Conservation (phyloP, 805 yeast genomes). For the Pichia californica region DNA sequence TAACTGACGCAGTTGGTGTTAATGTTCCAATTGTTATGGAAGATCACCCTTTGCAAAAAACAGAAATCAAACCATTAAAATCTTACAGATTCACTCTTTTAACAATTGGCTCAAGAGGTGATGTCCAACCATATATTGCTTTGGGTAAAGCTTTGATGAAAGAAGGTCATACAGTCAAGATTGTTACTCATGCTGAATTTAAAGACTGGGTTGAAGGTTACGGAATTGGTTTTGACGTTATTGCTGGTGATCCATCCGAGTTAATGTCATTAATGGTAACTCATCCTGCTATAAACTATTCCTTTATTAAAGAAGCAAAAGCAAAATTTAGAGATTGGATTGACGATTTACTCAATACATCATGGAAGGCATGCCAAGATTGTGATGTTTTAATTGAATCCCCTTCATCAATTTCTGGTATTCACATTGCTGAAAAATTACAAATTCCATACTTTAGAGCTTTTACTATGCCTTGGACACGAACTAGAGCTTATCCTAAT, state of each 20-base stretch:
- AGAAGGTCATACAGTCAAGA: slow-evolving; percentile 81
- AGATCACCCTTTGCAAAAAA: slow-evolving; percentile 42
- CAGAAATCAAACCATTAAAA: slow-evolving; percentile 45
- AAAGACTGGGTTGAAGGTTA: slow-evolving; percentile 62
- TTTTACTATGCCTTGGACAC: slow-evolving; percentile 98
- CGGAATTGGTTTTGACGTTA: slow-evolving; percentile 60
- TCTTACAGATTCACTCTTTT: slow-evolving; percentile 57
- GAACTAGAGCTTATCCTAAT: slow-evolving; percentile 93
- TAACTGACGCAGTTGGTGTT: slow-evolving; percentile 52
- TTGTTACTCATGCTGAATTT: slow-evolving; percentile 84
- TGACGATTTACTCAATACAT: slow-evolving; percentile 54
- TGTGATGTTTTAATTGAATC: slow-evolving; percentile 84
- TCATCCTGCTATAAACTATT: slow-evolving; percentile 80
- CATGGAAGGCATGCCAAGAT: slow-evolving; percentile 85
- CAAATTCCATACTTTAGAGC: slow-evolving; percentile 89
- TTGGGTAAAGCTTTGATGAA: slow-evolving; percentile 68
- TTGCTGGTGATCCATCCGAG: slow-evolving; percentile 92
- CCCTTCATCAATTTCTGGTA: slow-evolving; percentile 95
- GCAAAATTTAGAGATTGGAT: slow-evolving; percentile 80
- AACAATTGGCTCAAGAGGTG: slow-evolving; percentile 94
- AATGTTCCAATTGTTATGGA: slow-evolving; percentile 66
- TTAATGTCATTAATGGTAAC: slow-evolving; percentile 88
- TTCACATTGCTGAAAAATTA: slow-evolving; percentile 90
- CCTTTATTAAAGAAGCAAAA: slow-evolving; percentile 78
- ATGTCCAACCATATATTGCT: slow-evolving; percentile 94